Evolutionary conservation across 371 early-diverging fungal species (phyloP).

Genomic region (Syncephalastrum racemosum): DNA sequence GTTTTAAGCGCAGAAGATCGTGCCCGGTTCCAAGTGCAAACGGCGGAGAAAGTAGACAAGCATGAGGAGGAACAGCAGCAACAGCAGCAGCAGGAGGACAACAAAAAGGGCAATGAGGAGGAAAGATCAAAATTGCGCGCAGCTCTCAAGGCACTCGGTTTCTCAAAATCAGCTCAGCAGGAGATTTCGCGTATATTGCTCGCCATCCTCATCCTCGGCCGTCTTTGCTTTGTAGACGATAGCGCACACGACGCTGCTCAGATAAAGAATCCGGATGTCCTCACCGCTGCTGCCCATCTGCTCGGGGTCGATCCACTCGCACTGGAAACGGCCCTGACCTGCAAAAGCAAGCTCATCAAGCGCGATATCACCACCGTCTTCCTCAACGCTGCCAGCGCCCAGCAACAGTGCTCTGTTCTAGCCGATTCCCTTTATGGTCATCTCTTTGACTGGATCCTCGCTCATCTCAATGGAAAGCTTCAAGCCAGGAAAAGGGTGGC

Average conservation of each 20-base stretch:
- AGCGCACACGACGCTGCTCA: slow-evolving; percentile 67
- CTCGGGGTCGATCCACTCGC: slow-evolving; percentile 78
- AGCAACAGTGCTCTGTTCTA: slow-evolving; percentile 73
- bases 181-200: slow-evolving; percentile 86
- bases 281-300: slow-evolving; percentile 76
- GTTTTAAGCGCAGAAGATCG: slow-evolving; percentile 29
- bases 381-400: slow-evolving; percentile 70
- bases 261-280: slow-evolving; percentile 65
- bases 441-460: slow-evolving; percentile 83
- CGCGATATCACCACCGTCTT: slow-evolving; percentile 86
- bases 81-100: slow-evolving; percentile 18
- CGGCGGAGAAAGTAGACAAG: slow-evolving; percentile 11
- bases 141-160: slow-evolving; percentile 77
- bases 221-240: slow-evolving; percentile 76
- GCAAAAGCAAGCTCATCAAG: slow-evolving; percentile 76
- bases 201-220: slow-evolving; percentile 88
- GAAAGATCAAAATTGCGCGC: slow-evolving; percentile 68
- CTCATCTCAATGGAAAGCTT: slow-evolving; percentile 78
- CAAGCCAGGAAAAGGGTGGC: slow-evolving; percentile 41
- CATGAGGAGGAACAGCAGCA: slow-evolving; percentile 11
- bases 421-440: slow-evolving; percentile 78
- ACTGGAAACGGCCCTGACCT: slow-evolving; percentile 78
- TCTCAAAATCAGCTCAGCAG: slow-evolving; percentile 70
- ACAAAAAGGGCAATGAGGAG: slow-evolving; percentile 48
- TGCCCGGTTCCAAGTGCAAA: background rate